Percentiles rank a stretch among this genome's conserved stretches.
These are phyloP conservation scores for Hibiscus tridactylites DNA, from an alignment of 345 rosid genomes.

Conservation along the genomic window DNA sequence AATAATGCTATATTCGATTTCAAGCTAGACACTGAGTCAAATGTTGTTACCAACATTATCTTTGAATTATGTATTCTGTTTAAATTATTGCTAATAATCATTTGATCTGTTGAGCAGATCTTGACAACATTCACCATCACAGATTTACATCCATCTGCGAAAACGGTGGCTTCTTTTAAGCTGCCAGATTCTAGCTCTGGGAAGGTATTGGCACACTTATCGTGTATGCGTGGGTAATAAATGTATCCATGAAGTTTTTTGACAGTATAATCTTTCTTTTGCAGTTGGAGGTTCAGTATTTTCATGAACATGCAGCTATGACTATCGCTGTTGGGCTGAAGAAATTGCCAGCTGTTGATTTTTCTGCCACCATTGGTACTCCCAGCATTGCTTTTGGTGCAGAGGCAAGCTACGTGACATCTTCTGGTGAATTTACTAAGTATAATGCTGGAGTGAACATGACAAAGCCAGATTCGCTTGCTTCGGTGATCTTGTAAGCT, in stretches of 20 bases:
- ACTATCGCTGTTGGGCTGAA: not conserved
- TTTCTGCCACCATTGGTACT: not conserved
- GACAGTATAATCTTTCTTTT: not conserved
- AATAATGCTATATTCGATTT: not conserved
- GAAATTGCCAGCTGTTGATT: not conserved
- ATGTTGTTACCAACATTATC: not conserved
- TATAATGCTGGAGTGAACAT: slow-evolving; percentile 37
- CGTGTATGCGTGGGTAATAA: not conserved
- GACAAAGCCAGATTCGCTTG: slow-evolving; percentile 29
- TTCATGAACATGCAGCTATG: not conserved
- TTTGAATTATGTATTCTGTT: not conserved
- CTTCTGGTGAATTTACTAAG: not conserved
- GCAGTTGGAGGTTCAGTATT: not conserved
- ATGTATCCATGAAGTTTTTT: not conserved
- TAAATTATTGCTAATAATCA: slow-evolving; percentile 4
- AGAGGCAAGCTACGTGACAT: not conserved
- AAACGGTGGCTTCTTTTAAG: slow-evolving; percentile 27
- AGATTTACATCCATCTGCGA: not conserved
- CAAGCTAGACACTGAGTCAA: not conserved
- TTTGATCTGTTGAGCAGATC: slow-evolving; percentile 25
- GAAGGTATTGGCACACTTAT: not conserved
- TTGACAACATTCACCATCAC: not conserved
- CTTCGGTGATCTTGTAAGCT: not conserved
- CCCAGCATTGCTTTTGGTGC: not conserved
- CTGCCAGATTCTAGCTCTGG: slow-evolving; percentile 27